phyloP scores from a whole-genome alignment of 225 moss, liverwort and hornwort genomes.

The Lunularia cruciata region DNA sequence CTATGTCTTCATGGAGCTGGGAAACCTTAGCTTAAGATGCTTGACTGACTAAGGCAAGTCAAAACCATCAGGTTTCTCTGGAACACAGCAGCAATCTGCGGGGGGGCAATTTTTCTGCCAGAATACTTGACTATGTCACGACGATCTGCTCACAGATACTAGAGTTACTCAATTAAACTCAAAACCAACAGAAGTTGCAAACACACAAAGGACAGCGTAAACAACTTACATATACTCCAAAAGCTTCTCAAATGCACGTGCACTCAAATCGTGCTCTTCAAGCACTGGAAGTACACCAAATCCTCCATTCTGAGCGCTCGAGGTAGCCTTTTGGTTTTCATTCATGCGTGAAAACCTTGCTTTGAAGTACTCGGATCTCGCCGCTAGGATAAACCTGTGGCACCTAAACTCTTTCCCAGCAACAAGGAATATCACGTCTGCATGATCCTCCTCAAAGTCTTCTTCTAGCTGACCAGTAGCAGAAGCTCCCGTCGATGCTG shows the following conservation, averaged over 20 bases:
- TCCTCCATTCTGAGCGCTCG: slow-evolving; percentile 23
- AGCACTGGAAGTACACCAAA: slow-evolving; percentile 51
- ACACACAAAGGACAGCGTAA: too few species aligned
- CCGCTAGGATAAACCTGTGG: slow-evolving; percentile 67
- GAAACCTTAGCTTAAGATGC: too few species aligned
- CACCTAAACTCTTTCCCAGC: slow-evolving; percentile 64
- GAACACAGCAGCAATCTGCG: too few species aligned
- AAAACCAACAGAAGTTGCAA: too few species aligned
- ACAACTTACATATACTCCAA: slow-evolving; percentile 82
- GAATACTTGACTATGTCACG: too few species aligned
- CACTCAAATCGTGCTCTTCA: slow-evolving; percentile 76
- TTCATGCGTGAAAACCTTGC: slow-evolving; percentile 76
- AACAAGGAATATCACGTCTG: slow-evolving; percentile 72
- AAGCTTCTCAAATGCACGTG: slow-evolving; percentile 67
- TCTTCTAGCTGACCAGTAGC: slow-evolving; percentile 47
- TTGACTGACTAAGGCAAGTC: too few species aligned
- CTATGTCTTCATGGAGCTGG: too few species aligned
- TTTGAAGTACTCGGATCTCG: slow-evolving; percentile 85
- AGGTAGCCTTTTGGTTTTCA: slow-evolving; percentile 25
- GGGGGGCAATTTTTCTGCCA: too few species aligned
- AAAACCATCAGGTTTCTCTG: too few species aligned
- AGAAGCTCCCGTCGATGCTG: slow-evolving; percentile 47
- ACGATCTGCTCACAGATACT: too few species aligned
- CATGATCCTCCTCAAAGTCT: slow-evolving; percentile 63
- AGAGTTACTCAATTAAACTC: too few species aligned